Evolutionary conservation across 768 basidiomycete species (phyloP), one percentile per base, ranked within the genome.

Genomic region (Boletus bicolor): DNA sequence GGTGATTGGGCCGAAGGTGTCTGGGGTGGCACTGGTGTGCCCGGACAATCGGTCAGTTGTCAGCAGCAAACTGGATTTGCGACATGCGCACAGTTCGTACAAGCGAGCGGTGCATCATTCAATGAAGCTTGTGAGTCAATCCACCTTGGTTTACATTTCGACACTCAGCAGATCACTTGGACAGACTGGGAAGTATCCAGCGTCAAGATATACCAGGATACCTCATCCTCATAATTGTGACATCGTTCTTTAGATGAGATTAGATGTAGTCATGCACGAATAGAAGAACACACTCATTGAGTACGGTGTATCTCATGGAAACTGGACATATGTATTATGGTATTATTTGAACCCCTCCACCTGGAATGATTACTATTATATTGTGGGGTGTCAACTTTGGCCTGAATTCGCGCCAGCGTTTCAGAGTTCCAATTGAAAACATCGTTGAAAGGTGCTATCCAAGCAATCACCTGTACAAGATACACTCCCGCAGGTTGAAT

Each of bases 1-100:
- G 93, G 93, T 56, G 90, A 95, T 61, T 98, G 93, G 94, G 93
- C 93, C 11, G 83, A 85, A 46, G 75, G 74, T 44, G 87, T 83
- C n/a, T 98, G 94, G 94, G 75, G 72, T 47, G 58, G 64, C 24
- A 72, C 86, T 48, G 91, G 91, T 32, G 79, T 87, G 51, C 90
- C 89, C 17, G 93, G 93, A 49, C 93, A 95, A 74, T 83, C 83
- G 17, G 82, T 88, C 69, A 93, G 89, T 69, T 98, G 94, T 64
- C 90, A 91, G 15, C 76, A 84, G 62, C 79, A 81, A 61, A 98
- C 94, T 14, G 93, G 92, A 39, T 85, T 84, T 70, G 75, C 87
- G 26, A 89, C 87, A 5, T 98, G 94, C 62, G 79, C 85, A 49
- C 82, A 83, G 14, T 98, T 85, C 68, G 86, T 97, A 28, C 77